Base-by-base conservation (phyloP, 1,284 basidiomycete genomes). In the Trichosporon sp. region DNA sequence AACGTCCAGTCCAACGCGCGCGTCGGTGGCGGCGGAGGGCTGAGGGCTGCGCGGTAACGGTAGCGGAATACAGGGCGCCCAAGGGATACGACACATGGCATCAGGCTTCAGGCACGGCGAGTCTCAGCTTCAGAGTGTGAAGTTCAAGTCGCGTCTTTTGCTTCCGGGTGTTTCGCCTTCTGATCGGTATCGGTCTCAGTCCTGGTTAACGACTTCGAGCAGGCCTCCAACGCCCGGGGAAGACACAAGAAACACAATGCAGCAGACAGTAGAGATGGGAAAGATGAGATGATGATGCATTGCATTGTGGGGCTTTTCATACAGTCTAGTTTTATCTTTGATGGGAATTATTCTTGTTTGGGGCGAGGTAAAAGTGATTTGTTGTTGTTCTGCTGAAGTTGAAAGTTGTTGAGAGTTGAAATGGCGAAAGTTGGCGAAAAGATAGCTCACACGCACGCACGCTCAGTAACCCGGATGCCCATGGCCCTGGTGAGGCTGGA, bases 391-490 rank as follows among this genome's bases (percentile, higher is more conserved):
- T n/a, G n/a, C n/a, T n/a, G n/a, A n/a, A 16, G 34, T 61, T 23
- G 9, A 33, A 36, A 32, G 29, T 16, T 33, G 40, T 49, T 32
- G 21, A n/a, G n/a, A n/a, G n/a, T n/a, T n/a, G n/a, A n/a, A n/a
- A n/a, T n/a, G n/a, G n/a, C n/a, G n/a, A n/a, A n/a, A n/a, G n/a
- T n/a, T n/a, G n/a, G n/a, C n/a, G n/a, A n/a, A n/a, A n/a, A n/a
- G n/a, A n/a, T n/a, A n/a, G n/a, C n/a, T n/a, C n/a, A n/a, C n/a
- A n/a, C n/a, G n/a, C n/a, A n/a, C n/a, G n/a, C n/a, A n/a, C n/a
- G 14, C 19, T 58, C 34, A 64, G 31, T 66, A 64, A 44, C 32
- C 68, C 27, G 67, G 63, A 59, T 72, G 49, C 10, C 27, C 25
- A 8, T 27, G 37, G 4, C 7, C 13, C 16, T 54, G 49, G 25